Evolutionary conservation across 2,329 filamentous ascomycete species (phyloP).

Genomic region (Sarocladiaceae sp.): DNA sequence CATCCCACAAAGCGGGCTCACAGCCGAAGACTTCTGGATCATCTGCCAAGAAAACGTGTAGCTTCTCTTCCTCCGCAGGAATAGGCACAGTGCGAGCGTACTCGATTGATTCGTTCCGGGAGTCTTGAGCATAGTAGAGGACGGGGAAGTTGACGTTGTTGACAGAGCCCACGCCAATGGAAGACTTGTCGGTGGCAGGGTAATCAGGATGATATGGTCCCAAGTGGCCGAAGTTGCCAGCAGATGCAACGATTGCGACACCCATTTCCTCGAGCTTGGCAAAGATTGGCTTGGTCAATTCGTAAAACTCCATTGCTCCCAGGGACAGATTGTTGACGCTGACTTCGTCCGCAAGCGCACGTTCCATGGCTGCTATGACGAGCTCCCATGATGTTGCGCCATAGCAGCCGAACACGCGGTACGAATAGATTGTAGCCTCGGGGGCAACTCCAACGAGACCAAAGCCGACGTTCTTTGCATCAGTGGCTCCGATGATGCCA

Average conservation of each 20-base stretch:
- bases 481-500: slow-evolving; percentile 38
- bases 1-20: background rate
- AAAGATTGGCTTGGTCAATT: slow-evolving; percentile 38
- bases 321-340: slow-evolving; percentile 41
- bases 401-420: slow-evolving; percentile 37
- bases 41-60: background rate
- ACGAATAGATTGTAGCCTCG: slow-evolving; percentile 30
- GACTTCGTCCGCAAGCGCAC: slow-evolving; percentile 19
- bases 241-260: slow-evolving; percentile 44
- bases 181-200: slow-evolving; percentile 43
- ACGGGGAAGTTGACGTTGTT: slow-evolving; percentile 41
- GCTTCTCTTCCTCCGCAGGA: background rate
- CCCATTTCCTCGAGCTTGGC: slow-evolving; percentile 37
- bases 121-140: slow-evolving; percentile 28
- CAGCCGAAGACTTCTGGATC: background rate
- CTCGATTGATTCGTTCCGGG: background rate
- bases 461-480: slow-evolving; percentile 43
- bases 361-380: slow-evolving; percentile 50
- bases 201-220: slow-evolving; percentile 47
- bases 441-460: slow-evolving; percentile 34
- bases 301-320: slow-evolving; percentile 31
- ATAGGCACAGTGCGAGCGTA: background rate
- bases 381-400: slow-evolving; percentile 3
- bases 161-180: slow-evolving; percentile 45
- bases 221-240: slow-evolving; percentile 44